These are phyloP conservation scores for Saposhnikovia divaricata DNA, from an alignment of 129 eudicot genomes.

Conservation along the genomic window DNA sequence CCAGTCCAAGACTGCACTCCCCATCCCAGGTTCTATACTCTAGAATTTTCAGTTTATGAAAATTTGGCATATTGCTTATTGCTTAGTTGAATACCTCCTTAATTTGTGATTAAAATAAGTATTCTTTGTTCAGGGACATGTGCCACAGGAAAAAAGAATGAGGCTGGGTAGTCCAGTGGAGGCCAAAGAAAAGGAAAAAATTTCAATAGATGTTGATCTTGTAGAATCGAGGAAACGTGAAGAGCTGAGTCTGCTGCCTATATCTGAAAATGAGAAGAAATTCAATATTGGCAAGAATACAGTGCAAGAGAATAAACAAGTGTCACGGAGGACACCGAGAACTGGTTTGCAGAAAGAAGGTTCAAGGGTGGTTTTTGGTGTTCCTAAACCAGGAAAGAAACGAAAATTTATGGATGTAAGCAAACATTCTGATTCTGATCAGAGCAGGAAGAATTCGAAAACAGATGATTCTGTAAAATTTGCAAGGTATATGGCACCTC, in stretches of 20 bases:
- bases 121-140: conserved; percentile 48
- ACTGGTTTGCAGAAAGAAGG: conserved; percentile 57
- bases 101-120: neutral
- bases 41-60: neutral
- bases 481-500: conserved; percentile 39
- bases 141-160: conserved; percentile 64
- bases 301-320: conserved; percentile 36
- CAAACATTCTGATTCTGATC: conserved; percentile 57
- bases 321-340: conserved; percentile 42
- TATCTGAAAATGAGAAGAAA: conserved; percentile 35
- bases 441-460: conserved; percentile 30
- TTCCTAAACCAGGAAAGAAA: conserved; percentile 93
- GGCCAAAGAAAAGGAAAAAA: conserved; percentile 33
- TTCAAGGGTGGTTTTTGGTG: conserved; percentile 74
- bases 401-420: conserved; percentile 91
- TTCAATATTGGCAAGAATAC: conserved; percentile 51
- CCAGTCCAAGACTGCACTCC: conserved; percentile 25
- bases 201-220: conserved; percentile 21
- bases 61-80: neutral
- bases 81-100: neutral
- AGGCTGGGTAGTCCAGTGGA: conserved; percentile 41
- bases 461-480: conserved; percentile 37
- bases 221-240: conserved; percentile 34
- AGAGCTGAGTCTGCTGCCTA: conserved; percentile 37
- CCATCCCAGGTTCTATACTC: conserved; percentile 52